Base-by-base conservation (phyloP, 2,329 filamentous ascomycete genomes). In the Arachnopeziza araneosa region DNA sequence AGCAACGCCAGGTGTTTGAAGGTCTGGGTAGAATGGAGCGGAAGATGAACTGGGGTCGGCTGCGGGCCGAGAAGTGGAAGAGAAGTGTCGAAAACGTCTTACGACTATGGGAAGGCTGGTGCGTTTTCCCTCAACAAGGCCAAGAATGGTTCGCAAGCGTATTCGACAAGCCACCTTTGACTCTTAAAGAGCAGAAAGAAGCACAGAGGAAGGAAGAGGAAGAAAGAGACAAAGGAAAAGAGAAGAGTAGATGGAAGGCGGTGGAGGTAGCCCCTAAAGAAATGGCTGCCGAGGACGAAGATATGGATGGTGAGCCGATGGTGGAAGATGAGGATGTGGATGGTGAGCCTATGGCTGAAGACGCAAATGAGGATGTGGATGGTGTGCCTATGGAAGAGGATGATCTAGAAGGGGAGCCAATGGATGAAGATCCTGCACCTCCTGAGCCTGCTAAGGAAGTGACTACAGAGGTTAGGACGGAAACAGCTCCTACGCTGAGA, bases 101-200 rank as follows among this genome's bases (percentile, higher is more conserved):
- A 9, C 76, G 78, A 21, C 72, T 85, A 48, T 88, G 85, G 85
- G 85, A 87, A 65, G 81, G 83, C 7, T 87, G 84, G 85, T 87
- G 83, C 65, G 83, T 86, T 1, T 96, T 96, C 66, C 86, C 89
- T 1, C 83, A 85, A 30, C 85, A 87, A 58, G 87, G 84, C 54
- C 89, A 93, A 65, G 88, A 90, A 63, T 75, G 83, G 26, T 89
- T 96, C 63, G 83, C 83, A 30, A 77, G 80, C 58, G 82, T 82
- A 14, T 96, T 96, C 68, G 85, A 89, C 64, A 84, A 86, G 58
- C 89, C 89, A 26, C 87, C 88, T 3, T 75, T 80, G 58, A 80
- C 79, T 8, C 70, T 69, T 30, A 71, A 68, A 49, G 74, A 76
- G 60, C 69, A 73, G 53, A 61, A 68, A 17, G 71, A 74, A 10